A percentile compares a stretch with the other conserved stretches of the same genome.
These are phyloP conservation scores for Cercophora newfieldiana DNA, from an alignment of 495 filamentous ascomycete species.

Conservation along the genomic window DNA sequence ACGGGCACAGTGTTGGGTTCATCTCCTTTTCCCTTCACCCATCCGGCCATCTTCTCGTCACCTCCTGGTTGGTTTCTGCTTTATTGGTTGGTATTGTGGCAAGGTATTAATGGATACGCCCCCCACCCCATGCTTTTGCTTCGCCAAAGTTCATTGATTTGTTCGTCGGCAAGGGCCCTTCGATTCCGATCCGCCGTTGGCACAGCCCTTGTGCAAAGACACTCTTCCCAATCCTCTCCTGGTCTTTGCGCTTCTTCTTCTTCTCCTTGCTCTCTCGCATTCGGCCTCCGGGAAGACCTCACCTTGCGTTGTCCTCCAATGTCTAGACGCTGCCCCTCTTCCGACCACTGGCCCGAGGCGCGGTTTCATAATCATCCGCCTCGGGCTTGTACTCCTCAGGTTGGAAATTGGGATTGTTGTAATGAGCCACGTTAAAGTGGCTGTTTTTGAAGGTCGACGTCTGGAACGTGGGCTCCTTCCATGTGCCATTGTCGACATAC, in stretches of 20 bases:
- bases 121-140: background rate
- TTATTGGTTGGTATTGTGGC: conserved; percentile 8
- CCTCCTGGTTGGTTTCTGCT: background rate
- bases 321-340: conserved; percentile 42
- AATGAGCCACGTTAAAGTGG: conserved; percentile 81
- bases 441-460: conserved; percentile 60
- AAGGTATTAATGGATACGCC: conserved; percentile 7
- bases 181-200: background rate
- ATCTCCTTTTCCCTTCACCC: background rate
- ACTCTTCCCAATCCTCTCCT: background rate
- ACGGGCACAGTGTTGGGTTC: background rate
- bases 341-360: conserved; percentile 29
- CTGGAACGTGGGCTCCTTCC: conserved; percentile 51
- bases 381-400: conserved; percentile 61
- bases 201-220: background rate
- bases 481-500: conserved; percentile 38
- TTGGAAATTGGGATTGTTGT: conserved; percentile 81
- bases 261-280: background rate
- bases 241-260: conserved; percentile 1
- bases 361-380: conserved; percentile 38
- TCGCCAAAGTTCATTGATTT: background rate
- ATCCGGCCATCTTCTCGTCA: background rate
- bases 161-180: background rate
- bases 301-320: conserved; percentile 7
- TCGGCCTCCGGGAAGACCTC: conserved; percentile 14